phyloP scores from a whole-genome alignment of 2,329 filamentous ascomycete genomes.

The Drechslerella coelobrocha region DNA sequence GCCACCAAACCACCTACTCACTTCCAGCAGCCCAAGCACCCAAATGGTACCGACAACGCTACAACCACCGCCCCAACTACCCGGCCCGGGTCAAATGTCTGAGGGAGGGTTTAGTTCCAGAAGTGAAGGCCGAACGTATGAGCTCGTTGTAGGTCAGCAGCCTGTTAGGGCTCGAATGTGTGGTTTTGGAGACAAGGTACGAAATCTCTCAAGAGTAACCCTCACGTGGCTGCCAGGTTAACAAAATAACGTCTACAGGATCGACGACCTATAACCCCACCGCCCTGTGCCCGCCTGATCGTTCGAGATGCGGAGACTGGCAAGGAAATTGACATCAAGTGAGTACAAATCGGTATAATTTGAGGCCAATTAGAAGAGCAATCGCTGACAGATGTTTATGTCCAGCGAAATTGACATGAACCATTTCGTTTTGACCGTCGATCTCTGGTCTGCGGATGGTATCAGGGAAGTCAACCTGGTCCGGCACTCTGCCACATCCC shows the following conservation, averaged over 20 bases:
- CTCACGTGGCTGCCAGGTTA: conserved; percentile 27
- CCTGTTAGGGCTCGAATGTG: conserved; percentile 95
- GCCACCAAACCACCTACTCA: conserved; percentile 38
- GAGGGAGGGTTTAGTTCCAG: conserved; percentile 50
- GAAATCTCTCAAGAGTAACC: conserved; percentile 49
- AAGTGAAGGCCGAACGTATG: conserved; percentile 62
- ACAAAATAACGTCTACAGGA: conserved; percentile 66
- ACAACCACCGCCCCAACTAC: conserved; percentile 46
- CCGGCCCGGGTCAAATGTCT: conserved; percentile 48
- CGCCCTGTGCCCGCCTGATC: conserved; percentile 84
- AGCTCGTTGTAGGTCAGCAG: conserved; percentile 84
- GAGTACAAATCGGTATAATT: conserved; percentile 57
- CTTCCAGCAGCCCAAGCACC: conserved; percentile 29
- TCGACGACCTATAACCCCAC: conserved; percentile 91
- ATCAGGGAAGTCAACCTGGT: conserved; percentile 72
- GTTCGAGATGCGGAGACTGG: conserved; percentile 77
- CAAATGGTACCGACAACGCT: conserved; percentile 37
- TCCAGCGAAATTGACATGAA: conserved; percentile 71
- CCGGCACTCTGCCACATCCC: conserved; percentile 69
- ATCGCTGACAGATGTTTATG: conserved; percentile 13
- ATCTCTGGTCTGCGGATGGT: conserved; percentile 71
- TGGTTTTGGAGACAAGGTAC: conserved; percentile 95
- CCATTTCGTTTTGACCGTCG: conserved; percentile 73
- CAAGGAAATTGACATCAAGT: conserved; percentile 85
- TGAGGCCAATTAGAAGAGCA: background rate